These are phyloP conservation scores for Bonia amplexicaulis DNA, from an alignment of 176 grass and related monocot genomes.

Conservation along the genomic window DNA sequence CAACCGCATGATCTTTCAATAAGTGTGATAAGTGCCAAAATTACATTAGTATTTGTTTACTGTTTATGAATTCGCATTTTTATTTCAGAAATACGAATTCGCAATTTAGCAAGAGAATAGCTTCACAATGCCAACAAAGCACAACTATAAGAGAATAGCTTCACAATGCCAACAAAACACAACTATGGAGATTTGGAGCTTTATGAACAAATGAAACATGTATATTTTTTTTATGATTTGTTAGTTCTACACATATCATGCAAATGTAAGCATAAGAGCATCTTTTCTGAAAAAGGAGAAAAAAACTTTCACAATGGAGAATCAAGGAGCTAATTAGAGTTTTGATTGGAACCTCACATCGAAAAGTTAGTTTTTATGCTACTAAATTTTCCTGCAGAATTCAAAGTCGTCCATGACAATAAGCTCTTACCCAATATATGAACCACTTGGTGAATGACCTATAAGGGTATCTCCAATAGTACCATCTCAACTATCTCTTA, in stretches of 20 bases:
- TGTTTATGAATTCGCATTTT: neutral
- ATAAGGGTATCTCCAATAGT: no score
- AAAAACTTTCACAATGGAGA: neutral
- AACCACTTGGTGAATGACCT: neutral
- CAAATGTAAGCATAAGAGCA: neutral
- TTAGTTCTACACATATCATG: neutral
- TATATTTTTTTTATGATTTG: neutral
- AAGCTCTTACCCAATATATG: neutral
- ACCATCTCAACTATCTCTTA: no score
- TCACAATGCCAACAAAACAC: neutral
- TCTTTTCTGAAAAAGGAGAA: neutral
- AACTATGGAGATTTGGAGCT: neutral
- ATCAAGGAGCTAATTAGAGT: neutral
- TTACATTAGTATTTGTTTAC: neutral
- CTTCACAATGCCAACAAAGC: neutral
- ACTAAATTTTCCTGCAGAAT: neutral
- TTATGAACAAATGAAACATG: neutral
- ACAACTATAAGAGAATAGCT: neutral
- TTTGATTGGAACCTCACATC: neutral
- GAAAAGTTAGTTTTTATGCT: neutral
- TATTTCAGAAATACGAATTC: neutral
- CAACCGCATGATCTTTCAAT: neutral
- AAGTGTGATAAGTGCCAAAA: neutral
- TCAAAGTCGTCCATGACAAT: neutral
- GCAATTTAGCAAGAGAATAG: neutral